A percentile compares a stretch with the other conserved stretches of the same genome.
These are phyloP conservation scores for Pyrenophora graminea DNA, from an alignment of 2,329 filamentous ascomycete genomes.

Conservation along the genomic window DNA sequence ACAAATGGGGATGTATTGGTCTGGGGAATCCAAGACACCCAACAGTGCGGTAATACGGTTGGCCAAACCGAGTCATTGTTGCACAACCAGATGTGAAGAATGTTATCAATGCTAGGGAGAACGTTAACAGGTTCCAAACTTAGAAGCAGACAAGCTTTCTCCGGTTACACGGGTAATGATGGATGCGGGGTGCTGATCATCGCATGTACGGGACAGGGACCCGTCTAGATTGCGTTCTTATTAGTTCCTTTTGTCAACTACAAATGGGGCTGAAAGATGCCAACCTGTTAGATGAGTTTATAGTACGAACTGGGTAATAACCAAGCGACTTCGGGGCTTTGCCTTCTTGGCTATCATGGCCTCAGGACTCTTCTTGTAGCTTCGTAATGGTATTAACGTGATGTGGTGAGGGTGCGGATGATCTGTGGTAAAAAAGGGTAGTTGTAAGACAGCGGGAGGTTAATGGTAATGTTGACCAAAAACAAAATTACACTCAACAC, in stretches of 20 bases:
- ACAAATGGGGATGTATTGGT: background rate
- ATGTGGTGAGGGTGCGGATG: background rate
- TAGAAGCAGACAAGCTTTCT: background rate
- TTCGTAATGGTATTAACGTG: background rate
- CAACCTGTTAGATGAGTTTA: background rate
- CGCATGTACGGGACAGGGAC: background rate
- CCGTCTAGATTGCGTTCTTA: background rate
- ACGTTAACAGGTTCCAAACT: background rate
- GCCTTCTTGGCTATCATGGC: background rate
- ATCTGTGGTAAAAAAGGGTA: background rate
- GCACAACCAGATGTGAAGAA: background rate
- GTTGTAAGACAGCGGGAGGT: background rate
- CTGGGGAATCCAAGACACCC: background rate
- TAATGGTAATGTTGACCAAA: background rate
- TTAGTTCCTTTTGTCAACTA: background rate
- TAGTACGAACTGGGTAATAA: background rate
- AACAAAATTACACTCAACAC: too few relatives aligned
- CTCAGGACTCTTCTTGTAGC: background rate
- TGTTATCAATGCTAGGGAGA: background rate
- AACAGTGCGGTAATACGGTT: background rate
- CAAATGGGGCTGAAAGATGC: background rate
- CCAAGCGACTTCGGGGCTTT: background rate
- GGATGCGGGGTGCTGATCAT: conserved; percentile 1
- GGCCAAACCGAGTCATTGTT: background rate
- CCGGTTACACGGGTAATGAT: background rate